Evolutionary conservation across 495 filamentous ascomycete species (phyloP), one percentile per base, ranked within the genome.

Genomic region (Entonaema liquescens): DNA sequence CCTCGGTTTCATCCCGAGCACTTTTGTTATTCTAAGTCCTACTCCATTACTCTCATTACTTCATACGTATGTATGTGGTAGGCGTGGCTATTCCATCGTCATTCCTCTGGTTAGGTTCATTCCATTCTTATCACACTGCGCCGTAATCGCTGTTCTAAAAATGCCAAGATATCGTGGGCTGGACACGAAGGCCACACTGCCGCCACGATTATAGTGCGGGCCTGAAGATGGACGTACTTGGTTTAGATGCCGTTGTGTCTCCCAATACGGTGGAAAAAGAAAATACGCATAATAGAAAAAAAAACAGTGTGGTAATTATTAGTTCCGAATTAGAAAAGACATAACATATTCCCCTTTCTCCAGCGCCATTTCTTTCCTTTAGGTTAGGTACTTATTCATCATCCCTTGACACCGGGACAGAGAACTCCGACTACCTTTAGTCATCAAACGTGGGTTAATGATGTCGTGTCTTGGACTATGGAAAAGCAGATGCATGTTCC

Each of bases 321-420:
- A 50, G 38, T 35, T 21, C 26, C 19, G 9, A 17, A 53, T 28
- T 19, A 55, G 23, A 52, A 52, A 52, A 44, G 47, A 65, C 38
- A 29, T 61, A 52, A 54, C 26, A 13, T 40, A 54, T 31, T 52
- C 57, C 40, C 31, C 56, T 59, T 53, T 65, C 28, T 59, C 21
- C 49, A 57, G 52, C 62, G 52, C 33, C 25, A 59, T 58, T 38
- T 59, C 36, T 62, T 59, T 29, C 25, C 23, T 35, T 6, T 50
- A 23, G 19, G 17, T 42, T 19, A 33, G 31, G 26, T 53, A 68
- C 65, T 62, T 69, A 63, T 59, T 73, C 70, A 73, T 73, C 70
- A 72, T 73, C 70, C 70, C 70, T 73, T 73, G 70, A 73, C 65
- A 73, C 70, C 70, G 70, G 70, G 62, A 68, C 61, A 66, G 57